Conservation (phyloP, 2,329 filamentous ascomycete genomes). For the Plectosphaerella plurivora region DNA sequence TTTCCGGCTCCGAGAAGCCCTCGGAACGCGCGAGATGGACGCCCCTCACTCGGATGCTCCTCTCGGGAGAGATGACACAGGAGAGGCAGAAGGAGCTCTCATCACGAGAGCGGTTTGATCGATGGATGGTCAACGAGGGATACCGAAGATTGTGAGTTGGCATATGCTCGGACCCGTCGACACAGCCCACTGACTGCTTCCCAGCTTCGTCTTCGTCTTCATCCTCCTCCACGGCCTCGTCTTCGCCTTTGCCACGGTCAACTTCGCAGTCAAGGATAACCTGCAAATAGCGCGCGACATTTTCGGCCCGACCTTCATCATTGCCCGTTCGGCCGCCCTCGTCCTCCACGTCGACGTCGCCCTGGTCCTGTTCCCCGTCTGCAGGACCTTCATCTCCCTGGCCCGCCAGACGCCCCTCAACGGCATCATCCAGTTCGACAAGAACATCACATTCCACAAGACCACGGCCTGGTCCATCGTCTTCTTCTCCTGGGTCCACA, state of each 20-base stretch:
- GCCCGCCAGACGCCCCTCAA: constrained; percentile 77
- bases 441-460: constrained; percentile 87
- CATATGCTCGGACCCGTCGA: not conserved
- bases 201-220: constrained; percentile 72
- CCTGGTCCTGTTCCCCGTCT: constrained; percentile 75
- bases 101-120: constrained; percentile 68
- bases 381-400: constrained; percentile 78
- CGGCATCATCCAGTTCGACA: constrained; percentile 83
- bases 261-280: constrained; percentile 76
- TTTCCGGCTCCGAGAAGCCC: constrained; percentile 34
- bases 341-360: constrained; percentile 79
- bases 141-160: constrained; percentile 69
- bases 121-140: constrained; percentile 88
- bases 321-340: constrained; percentile 71
- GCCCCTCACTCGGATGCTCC: constrained; percentile 74
- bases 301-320: constrained; percentile 72
- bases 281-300: constrained; percentile 59
- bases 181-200: constrained; percentile 9
- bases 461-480: constrained; percentile 82
- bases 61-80: constrained; percentile 77
- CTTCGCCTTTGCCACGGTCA: constrained; percentile 75
- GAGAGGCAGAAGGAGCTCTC: constrained; percentile 66
- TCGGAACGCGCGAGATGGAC: constrained; percentile 78
- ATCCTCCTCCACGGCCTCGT: constrained; percentile 69
- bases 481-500: constrained; percentile 84